A percentile compares a stretch with the other conserved stretches of the same genome.
These are phyloP conservation scores for Leishmania aethiopica DNA, from an alignment of 208 protist species.

Conservation along the genomic window DNA sequence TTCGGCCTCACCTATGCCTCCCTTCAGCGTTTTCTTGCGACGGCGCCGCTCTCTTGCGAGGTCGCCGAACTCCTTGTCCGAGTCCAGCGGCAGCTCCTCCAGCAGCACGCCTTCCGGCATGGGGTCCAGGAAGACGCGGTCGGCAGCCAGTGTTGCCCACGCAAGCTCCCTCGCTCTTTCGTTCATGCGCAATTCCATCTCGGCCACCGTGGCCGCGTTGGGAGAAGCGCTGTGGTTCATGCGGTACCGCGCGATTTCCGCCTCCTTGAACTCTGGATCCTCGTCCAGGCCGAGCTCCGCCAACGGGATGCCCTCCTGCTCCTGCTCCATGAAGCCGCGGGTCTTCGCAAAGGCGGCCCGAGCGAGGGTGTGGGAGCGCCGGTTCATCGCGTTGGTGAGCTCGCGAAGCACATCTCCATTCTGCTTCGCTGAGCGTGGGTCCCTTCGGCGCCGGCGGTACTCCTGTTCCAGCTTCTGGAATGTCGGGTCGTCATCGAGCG, in stretches of 20 bases:
- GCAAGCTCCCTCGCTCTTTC: constrained; percentile 60
- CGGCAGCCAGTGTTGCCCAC: constrained; percentile 48
- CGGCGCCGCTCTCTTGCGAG: constrained; percentile 65
- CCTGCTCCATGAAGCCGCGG: constrained; percentile 75
- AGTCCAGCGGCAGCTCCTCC: constrained; percentile 66
- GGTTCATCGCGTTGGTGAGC: constrained; percentile 74
- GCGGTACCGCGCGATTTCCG: constrained; percentile 71
- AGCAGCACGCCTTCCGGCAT: constrained; percentile 84
- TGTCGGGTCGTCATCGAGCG: constrained; percentile 72
- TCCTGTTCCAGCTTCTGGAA: constrained; percentile 81
- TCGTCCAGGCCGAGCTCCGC: constrained; percentile 71
- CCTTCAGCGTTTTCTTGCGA: constrained; percentile 57
- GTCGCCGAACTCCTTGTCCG: constrained; percentile 60
- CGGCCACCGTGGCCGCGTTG: constrained; percentile 16
- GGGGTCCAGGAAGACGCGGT: constrained; percentile 73
- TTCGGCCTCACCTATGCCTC: constrained; percentile 41
- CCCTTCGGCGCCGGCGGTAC: constrained; percentile 58
- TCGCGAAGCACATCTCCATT: constrained; percentile 73
- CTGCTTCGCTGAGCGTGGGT: constrained; percentile 52
- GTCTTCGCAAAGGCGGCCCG: constrained; percentile 62
- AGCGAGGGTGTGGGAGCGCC: constrained; percentile 68
- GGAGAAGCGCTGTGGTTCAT: constrained; percentile 32
- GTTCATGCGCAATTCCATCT: constrained; percentile 58
- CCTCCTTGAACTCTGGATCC: constrained; percentile 79
- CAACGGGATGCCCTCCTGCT: constrained; percentile 75